Conservation (phyloP, 805 yeast species). For the Suhomyces kilbournensis region DNA sequence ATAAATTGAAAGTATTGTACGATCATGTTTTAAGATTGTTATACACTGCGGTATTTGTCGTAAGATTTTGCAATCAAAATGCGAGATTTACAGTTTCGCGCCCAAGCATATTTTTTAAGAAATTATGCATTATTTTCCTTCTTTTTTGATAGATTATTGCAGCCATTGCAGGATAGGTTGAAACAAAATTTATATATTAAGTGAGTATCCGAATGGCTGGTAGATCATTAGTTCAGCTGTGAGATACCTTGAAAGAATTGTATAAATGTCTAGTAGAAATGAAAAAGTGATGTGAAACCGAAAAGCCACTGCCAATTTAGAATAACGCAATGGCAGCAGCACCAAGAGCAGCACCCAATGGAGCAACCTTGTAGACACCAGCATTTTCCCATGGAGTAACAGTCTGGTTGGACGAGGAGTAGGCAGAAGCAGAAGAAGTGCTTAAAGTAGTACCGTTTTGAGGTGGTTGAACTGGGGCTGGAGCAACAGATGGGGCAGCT, state of each 20-base stretch:
- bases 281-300: neutral
- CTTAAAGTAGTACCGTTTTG: neutral
- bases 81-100: neutral
- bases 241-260: neutral
- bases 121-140: neutral
- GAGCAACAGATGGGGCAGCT: conserved; percentile 12
- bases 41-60: neutral
- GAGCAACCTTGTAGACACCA: conserved; percentile 15
- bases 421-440: neutral
- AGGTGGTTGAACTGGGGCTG: conserved; percentile 12
- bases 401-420: conserved; percentile 3
- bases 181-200: neutral
- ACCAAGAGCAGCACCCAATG: conserved; percentile 33
- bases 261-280: neutral
- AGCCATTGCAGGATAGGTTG: neutral
- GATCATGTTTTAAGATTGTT: neutral
- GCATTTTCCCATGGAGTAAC: conserved; percentile 10
- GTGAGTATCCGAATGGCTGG: neutral
- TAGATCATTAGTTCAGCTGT: neutral
- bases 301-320: conserved; percentile 9
- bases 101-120: neutral
- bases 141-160: neutral
- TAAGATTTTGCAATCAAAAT: too few relatives aligned
- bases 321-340: conserved; percentile 32
- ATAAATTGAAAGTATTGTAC: neutral